Base-by-base conservation (phyloP, 306 rosid species). In the Sphenostylis stenocarpa region DNA sequence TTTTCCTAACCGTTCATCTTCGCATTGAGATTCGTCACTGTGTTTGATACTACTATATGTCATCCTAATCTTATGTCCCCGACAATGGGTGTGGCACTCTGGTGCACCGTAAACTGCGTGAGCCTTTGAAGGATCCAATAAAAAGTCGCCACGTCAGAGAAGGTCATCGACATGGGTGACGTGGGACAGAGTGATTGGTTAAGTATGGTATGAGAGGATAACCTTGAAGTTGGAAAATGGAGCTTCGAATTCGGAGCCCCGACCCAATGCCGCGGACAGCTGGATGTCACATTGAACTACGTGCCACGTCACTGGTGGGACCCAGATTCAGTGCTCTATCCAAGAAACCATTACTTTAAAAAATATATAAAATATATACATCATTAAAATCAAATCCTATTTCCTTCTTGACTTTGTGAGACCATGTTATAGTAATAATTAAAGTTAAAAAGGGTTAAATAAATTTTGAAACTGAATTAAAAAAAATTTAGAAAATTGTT, bases 231-330 rank as follows among this genome's bases (percentile, higher is more conserved):
- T 51, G 2, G 11, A 44, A 73, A 56, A 13, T 43, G 8, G 14
- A 4, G 19, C 23, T 68, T 19, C 45, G 45, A 34, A 2, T 7
- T 52, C 38, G 81, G 81, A 81, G 74, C 73, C 68, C 73, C 73
- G 66, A 57, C 71, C 77, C 82, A 70, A 24, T 44, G 3, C 29
- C 14, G 24, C 11, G 17, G 56, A 76, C 81, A 82, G 78, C 64
- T 82, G 78, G 81, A 70, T 57, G 64, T 78, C 85, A 60, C 78
- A 53, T 62, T 63, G 43, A 61, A 67, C 60, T 62, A 19, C 44
- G 48, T 19, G 48, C 79, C 66, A 51, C 39, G 63, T 76, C 78
- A 28, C 11, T 23, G 10, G 14, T 39, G 71, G 71, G 36, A 39
- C 71, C 70, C 70, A 20, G 45, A 62, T 23, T 4, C 39, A 28